phyloP scores from a whole-genome alignment of 192 early-diverging fungal genomes.

The Podila verticillata region DNA sequence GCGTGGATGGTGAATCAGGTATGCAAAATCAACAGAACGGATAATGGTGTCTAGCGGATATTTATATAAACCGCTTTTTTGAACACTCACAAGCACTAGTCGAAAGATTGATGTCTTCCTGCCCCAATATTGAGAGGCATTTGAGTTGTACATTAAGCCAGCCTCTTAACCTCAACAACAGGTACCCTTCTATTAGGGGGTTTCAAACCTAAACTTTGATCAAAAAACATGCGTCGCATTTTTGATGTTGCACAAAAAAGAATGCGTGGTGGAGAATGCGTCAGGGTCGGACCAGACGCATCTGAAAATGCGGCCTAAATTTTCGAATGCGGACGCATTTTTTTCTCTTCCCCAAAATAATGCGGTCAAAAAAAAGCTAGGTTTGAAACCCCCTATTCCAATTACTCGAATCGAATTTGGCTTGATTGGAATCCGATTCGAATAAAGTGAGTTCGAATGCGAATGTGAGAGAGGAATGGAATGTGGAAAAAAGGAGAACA shows the following conservation, averaged over 20 bases:
- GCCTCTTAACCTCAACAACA: too few species aligned
- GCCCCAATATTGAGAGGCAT: conserved; percentile 1
- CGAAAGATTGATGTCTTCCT: neutral
- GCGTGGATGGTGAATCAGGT: conserved; percentile 7
- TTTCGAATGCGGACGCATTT: too few species aligned
- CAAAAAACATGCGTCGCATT: too few species aligned
- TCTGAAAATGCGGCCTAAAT: too few species aligned
- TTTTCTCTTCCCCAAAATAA: too few species aligned
- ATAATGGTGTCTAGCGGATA: neutral
- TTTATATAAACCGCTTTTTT: neutral
- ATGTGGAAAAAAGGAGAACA: neutral
- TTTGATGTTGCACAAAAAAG: too few species aligned
- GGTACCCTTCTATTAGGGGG: too few species aligned
- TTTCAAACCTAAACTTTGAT: too few species aligned
- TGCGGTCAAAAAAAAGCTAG: too few species aligned
- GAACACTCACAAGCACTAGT: conserved; percentile 1
- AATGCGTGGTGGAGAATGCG: too few species aligned
- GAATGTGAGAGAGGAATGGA: neutral
- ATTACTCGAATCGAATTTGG: neutral
- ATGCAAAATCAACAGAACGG: neutral
- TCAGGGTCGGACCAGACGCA: too few species aligned
- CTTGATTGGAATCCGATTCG: neutral
- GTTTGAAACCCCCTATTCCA: neutral
- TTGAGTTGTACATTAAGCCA: neutral
- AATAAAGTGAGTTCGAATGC: neutral